These are phyloP conservation scores for Pichia sp. DNA, from an alignment of 1,139 yeast genomes.

Conservation along the genomic window DNA sequence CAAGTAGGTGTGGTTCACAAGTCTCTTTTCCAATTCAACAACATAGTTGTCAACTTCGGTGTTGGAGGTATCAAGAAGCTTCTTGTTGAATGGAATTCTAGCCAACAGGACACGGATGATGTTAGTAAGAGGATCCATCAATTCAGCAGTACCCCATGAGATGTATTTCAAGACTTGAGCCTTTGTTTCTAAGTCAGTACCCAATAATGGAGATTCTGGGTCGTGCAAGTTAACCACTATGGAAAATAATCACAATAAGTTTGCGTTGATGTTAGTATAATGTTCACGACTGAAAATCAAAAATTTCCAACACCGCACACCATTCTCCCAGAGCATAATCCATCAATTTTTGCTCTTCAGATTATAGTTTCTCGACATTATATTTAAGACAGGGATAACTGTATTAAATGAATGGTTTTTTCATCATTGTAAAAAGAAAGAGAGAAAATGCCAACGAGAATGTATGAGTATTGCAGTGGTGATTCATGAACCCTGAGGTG, in stretches of 20 bases:
- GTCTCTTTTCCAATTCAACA: constrained; percentile 53
- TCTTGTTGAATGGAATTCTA: constrained; percentile 72
- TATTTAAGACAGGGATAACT: constrained; percentile 93
- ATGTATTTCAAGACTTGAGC: constrained; percentile 76
- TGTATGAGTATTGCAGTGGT: background rate
- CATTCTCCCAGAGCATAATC: background rate
- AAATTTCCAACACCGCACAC: background rate
- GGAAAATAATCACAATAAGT: constrained; percentile 8
- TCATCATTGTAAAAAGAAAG: constrained; percentile 46
- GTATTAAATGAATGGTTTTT: constrained; percentile 47
- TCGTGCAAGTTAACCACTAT: constrained; percentile 36
- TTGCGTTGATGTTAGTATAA: constrained; percentile 8
- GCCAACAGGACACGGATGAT: constrained; percentile 46
- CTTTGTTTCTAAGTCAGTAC: constrained; percentile 56
- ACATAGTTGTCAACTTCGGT: constrained; percentile 35
- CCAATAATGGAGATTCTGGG: constrained; percentile 35
- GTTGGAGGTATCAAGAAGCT: constrained; percentile 54
- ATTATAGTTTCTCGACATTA: constrained; percentile 62
- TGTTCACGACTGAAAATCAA: background rate
- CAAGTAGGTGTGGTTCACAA: constrained; percentile 74
- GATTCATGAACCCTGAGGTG: background rate
- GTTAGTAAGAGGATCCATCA: constrained; percentile 42
- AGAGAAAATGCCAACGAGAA: constrained; percentile 18
- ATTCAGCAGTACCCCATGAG: constrained; percentile 74
- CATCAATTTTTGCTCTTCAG: constrained; percentile 37